A percentile compares a stretch with the other conserved stretches of the same genome.
Evolutionary conservation across 2,329 filamentous ascomycete species (phyloP).

Genomic region (Colletotrichum shisoi): DNA sequence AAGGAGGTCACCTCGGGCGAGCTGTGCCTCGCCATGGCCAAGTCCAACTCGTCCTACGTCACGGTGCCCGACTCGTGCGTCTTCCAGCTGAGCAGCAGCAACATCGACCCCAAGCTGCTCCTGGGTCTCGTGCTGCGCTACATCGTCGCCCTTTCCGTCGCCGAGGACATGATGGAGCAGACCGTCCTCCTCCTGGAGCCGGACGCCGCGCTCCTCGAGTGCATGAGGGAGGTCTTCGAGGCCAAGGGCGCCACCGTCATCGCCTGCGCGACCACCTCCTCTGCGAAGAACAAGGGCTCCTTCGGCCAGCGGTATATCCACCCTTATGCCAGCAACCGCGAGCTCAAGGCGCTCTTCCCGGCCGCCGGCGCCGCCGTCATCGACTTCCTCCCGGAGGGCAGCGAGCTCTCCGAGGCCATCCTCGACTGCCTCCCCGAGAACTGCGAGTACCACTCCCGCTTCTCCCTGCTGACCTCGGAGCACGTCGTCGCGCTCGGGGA

Average conservation of each 20-base stretch:
- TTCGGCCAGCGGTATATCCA: conserved; percentile 42
- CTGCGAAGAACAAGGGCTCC: neutral
- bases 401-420: conserved; percentile 45
- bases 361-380: conserved; percentile 43
- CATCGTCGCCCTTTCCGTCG: conserved; percentile 41
- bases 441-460: conserved; percentile 43
- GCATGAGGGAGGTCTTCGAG: conserved; percentile 41
- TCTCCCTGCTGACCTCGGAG: conserved; percentile 38
- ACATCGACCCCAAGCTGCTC: conserved; percentile 40
- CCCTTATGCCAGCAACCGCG: conserved; percentile 42
- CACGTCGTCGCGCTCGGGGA: conserved; percentile 25
- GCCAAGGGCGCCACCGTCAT: conserved; percentile 35
- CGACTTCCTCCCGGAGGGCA: conserved; percentile 46
- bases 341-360: conserved; percentile 46
- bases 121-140: conserved; percentile 43
- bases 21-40: conserved; percentile 45
- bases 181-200: conserved; percentile 49
- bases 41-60: conserved; percentile 49
- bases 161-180: conserved; percentile 25
- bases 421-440: conserved; percentile 42
- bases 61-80: conserved; percentile 41
- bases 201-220: conserved; percentile 45
- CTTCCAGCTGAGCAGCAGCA: conserved; percentile 31
- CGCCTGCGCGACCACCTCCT: conserved; percentile 41
- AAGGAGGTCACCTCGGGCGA: conserved; percentile 42